Evolutionary conservation across 1,139 yeast species (phyloP).

Genomic region (Dujonia santamariae): DNA sequence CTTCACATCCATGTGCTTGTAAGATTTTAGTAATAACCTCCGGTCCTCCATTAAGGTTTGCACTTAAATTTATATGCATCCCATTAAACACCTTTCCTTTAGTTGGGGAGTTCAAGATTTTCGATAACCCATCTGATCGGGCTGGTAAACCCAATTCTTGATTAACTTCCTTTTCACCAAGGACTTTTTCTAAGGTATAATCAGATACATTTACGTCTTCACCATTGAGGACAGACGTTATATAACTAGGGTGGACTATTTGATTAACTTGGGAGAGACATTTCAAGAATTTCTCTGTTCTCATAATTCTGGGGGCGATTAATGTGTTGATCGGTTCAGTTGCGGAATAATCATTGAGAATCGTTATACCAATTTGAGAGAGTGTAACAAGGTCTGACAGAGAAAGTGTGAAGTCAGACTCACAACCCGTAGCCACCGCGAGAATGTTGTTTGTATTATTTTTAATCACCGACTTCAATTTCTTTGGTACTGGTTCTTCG

Average conservation of each 20-base stretch:
- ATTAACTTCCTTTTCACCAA: slow-evolving; percentile 25
- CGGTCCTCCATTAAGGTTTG: slow-evolving; percentile 66
- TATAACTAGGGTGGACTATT: slow-evolving; percentile 48
- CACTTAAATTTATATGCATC: slow-evolving; percentile 52
- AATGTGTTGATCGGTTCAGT: slow-evolving; percentile 39
- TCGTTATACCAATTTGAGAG: slow-evolving; percentile 35
- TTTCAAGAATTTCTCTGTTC: slow-evolving; percentile 82
- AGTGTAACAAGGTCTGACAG: slow-evolving; percentile 31
- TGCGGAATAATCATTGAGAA: slow-evolving; percentile 31
- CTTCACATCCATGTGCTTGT: slow-evolving; percentile 57
- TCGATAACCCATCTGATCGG: slow-evolving; percentile 14
- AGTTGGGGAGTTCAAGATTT: slow-evolving; percentile 21
- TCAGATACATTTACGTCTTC: slow-evolving; percentile 26
- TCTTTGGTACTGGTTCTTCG: slow-evolving; percentile 10
- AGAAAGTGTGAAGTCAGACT: slow-evolving; percentile 36
- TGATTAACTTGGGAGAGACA: slow-evolving; percentile 33
- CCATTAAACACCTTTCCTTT: slow-evolving; percentile 44
- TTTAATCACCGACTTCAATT: slow-evolving; percentile 7
- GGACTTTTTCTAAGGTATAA: slow-evolving; percentile 35
- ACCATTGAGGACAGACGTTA: slow-evolving; percentile 35
- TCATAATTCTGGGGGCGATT: slow-evolving; percentile 72
- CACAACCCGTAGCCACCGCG: slow-evolving; percentile 67
- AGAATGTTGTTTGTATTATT: neutral
- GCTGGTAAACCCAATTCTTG: slow-evolving; percentile 28
- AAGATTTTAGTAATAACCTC: slow-evolving; percentile 60